phyloP scores from a whole-genome alignment of 345 rosid species.

The Camelina sativa region DNA sequence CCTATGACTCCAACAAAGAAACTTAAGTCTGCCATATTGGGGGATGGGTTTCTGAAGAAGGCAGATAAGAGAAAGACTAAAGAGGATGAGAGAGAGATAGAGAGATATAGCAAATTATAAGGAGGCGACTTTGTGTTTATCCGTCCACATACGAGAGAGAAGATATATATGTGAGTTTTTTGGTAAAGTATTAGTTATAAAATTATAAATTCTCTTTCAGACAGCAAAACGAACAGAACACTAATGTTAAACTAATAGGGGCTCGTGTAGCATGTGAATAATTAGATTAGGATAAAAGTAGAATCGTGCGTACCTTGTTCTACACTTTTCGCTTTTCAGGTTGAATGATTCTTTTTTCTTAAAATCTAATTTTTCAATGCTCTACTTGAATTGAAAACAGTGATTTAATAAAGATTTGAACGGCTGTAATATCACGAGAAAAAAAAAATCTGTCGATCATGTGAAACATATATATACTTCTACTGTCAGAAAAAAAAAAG shows the following conservation, averaged over 20 bases:
- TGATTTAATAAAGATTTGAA: constrained; percentile 14
- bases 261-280: constrained; percentile 37
- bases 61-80: not conserved
- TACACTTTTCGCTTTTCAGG: constrained; percentile 33
- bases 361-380: not conserved
- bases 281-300: constrained; percentile 11
- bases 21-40: constrained; percentile 51
- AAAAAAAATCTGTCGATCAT: not conserved
- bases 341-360: constrained; percentile 16
- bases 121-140: constrained; percentile 35
- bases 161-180: constrained; percentile 11
- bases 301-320: constrained; percentile 29
- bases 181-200: constrained; percentile 17
- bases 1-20: constrained; percentile 69
- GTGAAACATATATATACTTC: too few relatives aligned
- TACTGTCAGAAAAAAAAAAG: not conserved
- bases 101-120: constrained; percentile 6
- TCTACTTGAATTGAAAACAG: not conserved
- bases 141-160: constrained; percentile 1
- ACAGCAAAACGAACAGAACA: constrained; percentile 26
- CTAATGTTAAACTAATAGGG: constrained; percentile 13
- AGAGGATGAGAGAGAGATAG: constrained; percentile 7
- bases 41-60: constrained; percentile 8
- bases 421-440: not conserved
- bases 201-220: constrained; percentile 28